phyloP scores from a whole-genome alignment of 1,284 basidiomycete species.

The Ustilago lituana region DNA sequence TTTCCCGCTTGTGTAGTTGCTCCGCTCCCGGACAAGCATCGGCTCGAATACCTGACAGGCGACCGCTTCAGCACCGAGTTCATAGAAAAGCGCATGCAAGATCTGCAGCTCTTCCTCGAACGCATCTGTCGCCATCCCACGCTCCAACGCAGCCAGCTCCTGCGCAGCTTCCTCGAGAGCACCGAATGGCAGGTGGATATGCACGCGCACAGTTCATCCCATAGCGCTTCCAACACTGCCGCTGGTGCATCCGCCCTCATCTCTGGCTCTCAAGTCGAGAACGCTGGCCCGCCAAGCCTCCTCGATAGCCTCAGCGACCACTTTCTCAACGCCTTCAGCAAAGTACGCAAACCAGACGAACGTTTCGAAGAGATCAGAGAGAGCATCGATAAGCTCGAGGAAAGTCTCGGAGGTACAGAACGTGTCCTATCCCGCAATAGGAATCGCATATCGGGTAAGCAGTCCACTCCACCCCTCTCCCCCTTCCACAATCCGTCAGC shows the following conservation, averaged over 20 bases:
- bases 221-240: conserved; percentile 16
- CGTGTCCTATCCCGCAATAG: conserved; percentile 56
- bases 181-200: conserved; percentile 81
- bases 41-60: conserved; percentile 90
- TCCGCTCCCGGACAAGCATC: conserved; percentile 93
- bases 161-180: conserved; percentile 91
- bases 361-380: conserved; percentile 91
- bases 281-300: conserved; percentile 41
- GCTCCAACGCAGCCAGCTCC: conserved; percentile 86
- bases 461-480: neutral
- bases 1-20: conserved; percentile 97
- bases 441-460: conserved; percentile 76
- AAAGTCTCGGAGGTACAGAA: conserved; percentile 82
- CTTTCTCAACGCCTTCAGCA: conserved; percentile 91
- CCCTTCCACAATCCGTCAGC: neutral
- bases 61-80: conserved; percentile 97
- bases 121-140: conserved; percentile 91
- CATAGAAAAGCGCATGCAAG: conserved; percentile 86
- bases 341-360: conserved; percentile 94
- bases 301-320: conserved; percentile 91
- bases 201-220: conserved; percentile 60
- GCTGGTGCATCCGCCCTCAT: conserved; percentile 15
- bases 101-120: conserved; percentile 91
- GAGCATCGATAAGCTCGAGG: conserved; percentile 92
- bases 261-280: conserved; percentile 34